Evolutionary conservation across 2,329 filamentous ascomycete genomes (phyloP).

Genomic region (Aschersonia sp.): DNA sequence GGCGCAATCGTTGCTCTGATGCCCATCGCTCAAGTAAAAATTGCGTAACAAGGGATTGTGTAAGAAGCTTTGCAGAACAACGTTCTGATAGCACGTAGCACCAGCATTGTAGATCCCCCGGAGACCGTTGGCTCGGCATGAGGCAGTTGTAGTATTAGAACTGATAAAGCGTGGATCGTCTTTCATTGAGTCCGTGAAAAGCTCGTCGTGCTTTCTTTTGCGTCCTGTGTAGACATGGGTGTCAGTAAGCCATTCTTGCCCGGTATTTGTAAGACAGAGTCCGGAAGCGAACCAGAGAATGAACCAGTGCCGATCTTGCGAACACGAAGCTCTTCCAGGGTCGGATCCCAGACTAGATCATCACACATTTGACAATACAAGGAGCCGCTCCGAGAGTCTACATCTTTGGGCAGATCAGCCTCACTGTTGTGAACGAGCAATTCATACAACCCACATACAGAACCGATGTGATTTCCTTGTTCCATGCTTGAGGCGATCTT

Average conservation of each 20-base stretch:
- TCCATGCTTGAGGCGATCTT: constrained; percentile 53
- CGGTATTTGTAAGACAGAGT: neutral
- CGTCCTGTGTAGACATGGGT: constrained; percentile 28
- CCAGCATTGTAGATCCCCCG: constrained; percentile 94
- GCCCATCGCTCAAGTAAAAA: constrained; percentile 84
- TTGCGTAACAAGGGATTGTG: constrained; percentile 87
- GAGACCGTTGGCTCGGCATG: constrained; percentile 76
- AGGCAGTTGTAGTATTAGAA: constrained; percentile 62
- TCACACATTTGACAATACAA: constrained; percentile 73
- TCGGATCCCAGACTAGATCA: constrained; percentile 73
- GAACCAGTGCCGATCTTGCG: constrained; percentile 54
- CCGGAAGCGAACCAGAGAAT: constrained; percentile 36
- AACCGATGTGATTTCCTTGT: constrained; percentile 58
- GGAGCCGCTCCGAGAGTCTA: constrained; percentile 61
- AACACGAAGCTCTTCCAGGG: constrained; percentile 60
- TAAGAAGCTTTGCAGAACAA: constrained; percentile 83
- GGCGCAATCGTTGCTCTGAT: constrained; percentile 62
- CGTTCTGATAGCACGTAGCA: constrained; percentile 97
- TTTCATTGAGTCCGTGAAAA: constrained; percentile 47
- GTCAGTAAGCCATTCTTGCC: neutral
- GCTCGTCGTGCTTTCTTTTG: constrained; percentile 64
- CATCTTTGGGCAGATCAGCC: constrained; percentile 36
- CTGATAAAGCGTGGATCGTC: constrained; percentile 68
- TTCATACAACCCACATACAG: constrained; percentile 33
- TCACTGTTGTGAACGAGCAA: neutral